Evolutionary conservation across 2,329 filamentous ascomycete genomes (phyloP).

Genomic region (Ophiobolus disseminans): DNA sequence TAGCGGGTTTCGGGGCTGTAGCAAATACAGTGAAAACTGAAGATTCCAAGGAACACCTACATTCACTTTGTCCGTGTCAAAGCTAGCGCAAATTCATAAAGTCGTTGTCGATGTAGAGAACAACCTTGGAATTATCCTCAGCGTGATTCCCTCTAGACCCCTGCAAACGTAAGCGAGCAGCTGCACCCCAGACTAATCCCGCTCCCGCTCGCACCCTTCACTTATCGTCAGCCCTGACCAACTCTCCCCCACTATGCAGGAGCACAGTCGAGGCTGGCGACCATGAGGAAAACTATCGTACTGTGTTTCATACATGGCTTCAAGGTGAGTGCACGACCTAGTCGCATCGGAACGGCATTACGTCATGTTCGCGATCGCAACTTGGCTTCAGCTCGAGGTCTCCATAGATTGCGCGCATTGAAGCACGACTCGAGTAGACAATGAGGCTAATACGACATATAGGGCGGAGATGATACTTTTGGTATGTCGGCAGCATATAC

Average conservation of each 20-base stretch:
- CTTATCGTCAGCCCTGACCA: slow-evolving; percentile 8
- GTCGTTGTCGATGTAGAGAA: too few relatives aligned
- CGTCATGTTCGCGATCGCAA: slow-evolving; percentile 6
- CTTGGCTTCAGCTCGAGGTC: too few relatives aligned
- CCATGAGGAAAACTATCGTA: slow-evolving; percentile 79
- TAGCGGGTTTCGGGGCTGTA: too few relatives aligned
- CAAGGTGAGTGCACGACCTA: slow-evolving; percentile 61
- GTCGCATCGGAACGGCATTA: not conserved
- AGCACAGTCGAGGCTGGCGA: slow-evolving; percentile 44
- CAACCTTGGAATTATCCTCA: too few relatives aligned
- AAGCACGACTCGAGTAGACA: not conserved
- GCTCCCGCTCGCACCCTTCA: slow-evolving; percentile 1
- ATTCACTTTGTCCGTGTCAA: too few relatives aligned
- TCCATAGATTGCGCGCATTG: too few relatives aligned
- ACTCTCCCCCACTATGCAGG: slow-evolving; percentile 39
- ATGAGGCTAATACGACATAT: slow-evolving; percentile 18
- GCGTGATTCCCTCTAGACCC: slow-evolving; percentile 2
- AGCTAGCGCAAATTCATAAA: too few relatives aligned
- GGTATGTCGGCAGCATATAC: slow-evolving; percentile 32
- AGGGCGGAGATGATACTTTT: slow-evolving; percentile 82
- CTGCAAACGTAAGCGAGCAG: slow-evolving; percentile 23
- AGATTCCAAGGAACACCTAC: too few relatives aligned
- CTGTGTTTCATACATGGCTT: slow-evolving; percentile 89
- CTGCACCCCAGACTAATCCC: slow-evolving; percentile 34
- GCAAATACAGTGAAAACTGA: too few relatives aligned